Evolutionary conservation across 2,329 filamentous ascomycete species (phyloP).

Genomic region (Fusarium drepaniforme): DNA sequence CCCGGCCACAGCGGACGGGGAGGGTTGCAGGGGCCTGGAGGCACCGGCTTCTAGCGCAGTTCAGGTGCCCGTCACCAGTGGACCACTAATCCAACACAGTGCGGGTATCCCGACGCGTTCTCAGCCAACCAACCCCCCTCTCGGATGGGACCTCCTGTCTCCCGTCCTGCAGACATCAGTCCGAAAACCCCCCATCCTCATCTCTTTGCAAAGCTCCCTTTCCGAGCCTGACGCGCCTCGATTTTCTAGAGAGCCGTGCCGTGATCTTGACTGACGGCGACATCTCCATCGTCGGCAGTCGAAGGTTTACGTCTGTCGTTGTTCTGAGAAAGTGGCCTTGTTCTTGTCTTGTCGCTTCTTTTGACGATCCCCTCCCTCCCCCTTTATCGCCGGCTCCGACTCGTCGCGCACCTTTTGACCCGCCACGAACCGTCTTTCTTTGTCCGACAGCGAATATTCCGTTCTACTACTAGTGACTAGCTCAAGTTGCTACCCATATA

Average conservation of each 20-base stretch:
- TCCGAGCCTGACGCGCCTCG: conserved; percentile 38
- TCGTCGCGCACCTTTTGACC: conserved; percentile 29
- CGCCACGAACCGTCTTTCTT: conserved; percentile 24
- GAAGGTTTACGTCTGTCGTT: conserved; percentile 4
- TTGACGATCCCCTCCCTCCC: conserved; percentile 19
- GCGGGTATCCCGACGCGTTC: conserved; percentile 20
- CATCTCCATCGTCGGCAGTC: conserved; percentile 30
- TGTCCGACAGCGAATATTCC: conserved; percentile 26
- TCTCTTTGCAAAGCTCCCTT: conserved; percentile 32
- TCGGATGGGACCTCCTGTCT: conserved; percentile 35
- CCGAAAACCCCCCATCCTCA: conserved; percentile 36
- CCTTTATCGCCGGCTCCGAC: conserved; percentile 27
- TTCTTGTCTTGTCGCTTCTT: conserved; percentile 16
- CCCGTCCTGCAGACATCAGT: conserved; percentile 29
- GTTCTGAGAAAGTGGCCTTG: not conserved
- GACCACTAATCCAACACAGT: conserved; percentile 38
- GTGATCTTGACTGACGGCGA: conserved; percentile 28
- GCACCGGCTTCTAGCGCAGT: conserved; percentile 25
- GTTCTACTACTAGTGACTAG: conserved; percentile 9
- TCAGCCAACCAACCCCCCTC: conserved; percentile 41
- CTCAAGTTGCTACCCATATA: not conserved
- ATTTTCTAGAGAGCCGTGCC: conserved; percentile 33
- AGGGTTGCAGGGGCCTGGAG: conserved; percentile 26
- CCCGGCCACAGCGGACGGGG: conserved; percentile 10
- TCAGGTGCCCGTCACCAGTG: conserved; percentile 23